Conservation (phyloP, 352 stramenopile species). For the Globisporangium recalcitrans region DNA sequence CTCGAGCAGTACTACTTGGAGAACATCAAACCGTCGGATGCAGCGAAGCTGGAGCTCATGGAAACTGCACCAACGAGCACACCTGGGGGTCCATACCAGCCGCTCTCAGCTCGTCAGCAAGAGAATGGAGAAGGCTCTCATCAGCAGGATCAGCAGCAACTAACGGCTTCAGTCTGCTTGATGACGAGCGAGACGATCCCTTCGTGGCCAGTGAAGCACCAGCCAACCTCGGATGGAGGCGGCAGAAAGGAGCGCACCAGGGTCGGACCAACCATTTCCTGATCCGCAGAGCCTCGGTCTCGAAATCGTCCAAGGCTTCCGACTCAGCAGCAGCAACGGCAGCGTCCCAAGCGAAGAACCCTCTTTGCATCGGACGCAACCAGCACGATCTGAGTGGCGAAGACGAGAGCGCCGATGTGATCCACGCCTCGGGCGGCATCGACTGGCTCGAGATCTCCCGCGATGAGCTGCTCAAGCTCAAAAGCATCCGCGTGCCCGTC, state of each 20-base stretch:
- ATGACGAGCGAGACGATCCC: conserved; percentile 55
- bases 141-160: not conserved
- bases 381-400: conserved; percentile 17
- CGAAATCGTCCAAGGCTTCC: not conserved
- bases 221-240: conserved; percentile 48
- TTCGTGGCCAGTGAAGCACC: conserved; percentile 53
- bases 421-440: conserved; percentile 26
- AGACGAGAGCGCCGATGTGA: conserved; percentile 16
- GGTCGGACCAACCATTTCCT: conserved; percentile 69
- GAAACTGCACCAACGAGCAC: conserved; percentile 6
- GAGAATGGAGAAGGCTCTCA: not conserved
- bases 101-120: conserved; percentile 5
- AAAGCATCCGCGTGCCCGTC: conserved; percentile 53
- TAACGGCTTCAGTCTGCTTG: conserved; percentile 29
- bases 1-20: conserved; percentile 73
- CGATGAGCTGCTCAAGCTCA: conserved; percentile 62
- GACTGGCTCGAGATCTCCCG: conserved; percentile 65
- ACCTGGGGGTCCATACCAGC: conserved; percentile 15
- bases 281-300: conserved; percentile 16
- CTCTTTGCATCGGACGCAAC: conserved; percentile 20
- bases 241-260: conserved; percentile 47
- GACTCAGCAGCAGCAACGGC: not conserved
- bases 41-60: conserved; percentile 44
- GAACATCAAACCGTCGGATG: conserved; percentile 38
- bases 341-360: conserved; percentile 9